Base-by-base conservation (phyloP, 345 rosid species). In the Streptanthus diversifolius region DNA sequence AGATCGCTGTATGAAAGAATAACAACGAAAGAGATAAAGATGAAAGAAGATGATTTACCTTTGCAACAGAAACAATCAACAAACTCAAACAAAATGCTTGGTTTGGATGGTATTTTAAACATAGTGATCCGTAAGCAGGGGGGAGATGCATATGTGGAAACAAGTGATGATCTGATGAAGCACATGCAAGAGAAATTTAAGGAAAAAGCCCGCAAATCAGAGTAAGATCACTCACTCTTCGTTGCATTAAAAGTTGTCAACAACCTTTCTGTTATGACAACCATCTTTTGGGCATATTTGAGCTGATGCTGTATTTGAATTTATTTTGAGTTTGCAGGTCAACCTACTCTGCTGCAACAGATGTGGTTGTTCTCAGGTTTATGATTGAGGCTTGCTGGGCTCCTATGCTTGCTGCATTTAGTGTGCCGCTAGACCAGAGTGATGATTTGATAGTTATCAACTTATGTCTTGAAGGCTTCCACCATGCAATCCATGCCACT, bases 301-400 rank as follows among this genome's bases (percentile, higher is more conserved):
- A 64, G 40, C 68, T 57, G 61, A 77, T 58, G 30, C 56, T 8
- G 62, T 56, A 30, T 12, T 57, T 14, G 15, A 67, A 40, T 21
- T 56, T 33, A 29, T 25, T 33, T 13, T 65, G 67, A 35, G 37
- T 45, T 67, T 77, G 72, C 85, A 89, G 96, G 82, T 85, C 93
- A 72, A 77, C 82, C 21, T 91, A 89, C 84, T 90, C 86, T 74
- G 81, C 82, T 59, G 90, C 89, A 33, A 86, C 88, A 51, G 91
- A 91, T 79, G 81, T 81, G 63, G 83, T 83, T 66, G 86, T 91
- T 64, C 79, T 91, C 84, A 86, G 96, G 84, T 91, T 91, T 79
- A 89, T 91, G 96, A 85, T 89, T 66, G 97, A 91, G 85, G 97
- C 86, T 79, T 89, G 91, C 79, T 91, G 97, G 96, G 97, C 89